These are phyloP conservation scores for barrel medic (Medicago truncatula) DNA, from an alignment of 306 rosid species.

Conservation along the genomic window DNA sequence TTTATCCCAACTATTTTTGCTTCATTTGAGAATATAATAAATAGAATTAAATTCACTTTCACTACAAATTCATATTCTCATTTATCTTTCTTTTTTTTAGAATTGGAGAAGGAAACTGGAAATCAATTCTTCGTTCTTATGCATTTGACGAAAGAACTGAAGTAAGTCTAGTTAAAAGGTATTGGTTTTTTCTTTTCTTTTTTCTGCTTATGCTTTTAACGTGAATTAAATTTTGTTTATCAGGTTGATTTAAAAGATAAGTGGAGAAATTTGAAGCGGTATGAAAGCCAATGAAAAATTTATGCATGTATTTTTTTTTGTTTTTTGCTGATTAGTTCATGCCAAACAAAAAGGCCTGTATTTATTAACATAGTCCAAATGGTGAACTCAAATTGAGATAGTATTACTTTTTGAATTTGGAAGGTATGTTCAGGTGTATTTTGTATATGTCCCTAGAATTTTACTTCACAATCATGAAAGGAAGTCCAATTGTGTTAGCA, in stretches of 20 bases:
- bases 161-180: constrained; percentile 44
- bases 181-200: constrained; percentile 1
- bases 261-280: constrained; percentile 36
- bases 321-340: neutral
- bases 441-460: neutral
- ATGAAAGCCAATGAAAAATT: neutral
- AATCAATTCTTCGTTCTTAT: constrained; percentile 46
- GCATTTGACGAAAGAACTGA: constrained; percentile 63
- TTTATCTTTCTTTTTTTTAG: constrained; percentile 45
- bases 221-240: constrained; percentile 12
- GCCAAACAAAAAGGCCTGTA: neutral
- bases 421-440: neutral
- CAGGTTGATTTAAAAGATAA: constrained; percentile 74
- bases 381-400: neutral
- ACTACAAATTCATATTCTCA: constrained; percentile 19
- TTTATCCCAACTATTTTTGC: constrained; percentile 4
- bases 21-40: neutral
- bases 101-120: constrained; percentile 69
- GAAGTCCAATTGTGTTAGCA: neutral
- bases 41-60: neutral
- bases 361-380: neutral
- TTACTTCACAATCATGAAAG: neutral
- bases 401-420: neutral
- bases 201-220: neutral
- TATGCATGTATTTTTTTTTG: neutral